Conservation (phyloP, 768 basidiomycete species). For the Fomitopsis serialis region DNA sequence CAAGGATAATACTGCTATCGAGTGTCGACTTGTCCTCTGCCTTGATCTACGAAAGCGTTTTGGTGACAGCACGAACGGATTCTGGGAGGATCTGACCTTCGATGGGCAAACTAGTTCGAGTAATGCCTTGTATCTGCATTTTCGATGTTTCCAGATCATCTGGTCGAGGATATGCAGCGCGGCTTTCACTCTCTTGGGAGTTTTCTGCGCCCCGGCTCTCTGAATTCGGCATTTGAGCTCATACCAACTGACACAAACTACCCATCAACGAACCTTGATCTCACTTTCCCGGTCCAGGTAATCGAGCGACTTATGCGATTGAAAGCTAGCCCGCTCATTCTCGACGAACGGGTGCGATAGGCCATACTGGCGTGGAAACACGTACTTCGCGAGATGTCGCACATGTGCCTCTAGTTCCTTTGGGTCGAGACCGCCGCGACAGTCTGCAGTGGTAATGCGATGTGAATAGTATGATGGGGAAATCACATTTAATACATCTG, state of each 20-base stretch:
- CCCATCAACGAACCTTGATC: constrained; percentile 54
- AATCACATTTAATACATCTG: constrained; percentile 67
- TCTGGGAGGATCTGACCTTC: constrained; percentile 48
- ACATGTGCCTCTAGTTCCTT: constrained; percentile 42
- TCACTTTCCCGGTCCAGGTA: constrained; percentile 61
- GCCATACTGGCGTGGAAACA: constrained; percentile 80
- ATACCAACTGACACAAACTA: background rate
- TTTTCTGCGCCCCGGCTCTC: constrained; percentile 46
- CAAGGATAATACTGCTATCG: constrained; percentile 64
- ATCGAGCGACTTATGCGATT: constrained; percentile 37
- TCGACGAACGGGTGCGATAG: constrained; percentile 53
- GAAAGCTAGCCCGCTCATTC: constrained; percentile 17
- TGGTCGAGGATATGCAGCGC: constrained; percentile 50
- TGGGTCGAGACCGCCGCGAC: constrained; percentile 40
- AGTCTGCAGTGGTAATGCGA: constrained; percentile 19
- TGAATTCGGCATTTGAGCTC: constrained; percentile 21
- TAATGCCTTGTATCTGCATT: constrained; percentile 65
- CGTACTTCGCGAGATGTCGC: constrained; percentile 70
- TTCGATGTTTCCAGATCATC: constrained; percentile 60
- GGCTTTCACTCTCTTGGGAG: constrained; percentile 66
- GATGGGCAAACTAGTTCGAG: constrained; percentile 67
- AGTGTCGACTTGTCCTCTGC: constrained; percentile 34
- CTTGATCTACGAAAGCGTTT: constrained; percentile 29
- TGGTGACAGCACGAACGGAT: no score
- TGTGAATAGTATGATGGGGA: constrained; percentile 37